Evolutionary conservation across 1,284 basidiomycete species (phyloP), one percentile per base, ranked within the genome.

Genomic region (Ceratobasidium sp.): DNA sequence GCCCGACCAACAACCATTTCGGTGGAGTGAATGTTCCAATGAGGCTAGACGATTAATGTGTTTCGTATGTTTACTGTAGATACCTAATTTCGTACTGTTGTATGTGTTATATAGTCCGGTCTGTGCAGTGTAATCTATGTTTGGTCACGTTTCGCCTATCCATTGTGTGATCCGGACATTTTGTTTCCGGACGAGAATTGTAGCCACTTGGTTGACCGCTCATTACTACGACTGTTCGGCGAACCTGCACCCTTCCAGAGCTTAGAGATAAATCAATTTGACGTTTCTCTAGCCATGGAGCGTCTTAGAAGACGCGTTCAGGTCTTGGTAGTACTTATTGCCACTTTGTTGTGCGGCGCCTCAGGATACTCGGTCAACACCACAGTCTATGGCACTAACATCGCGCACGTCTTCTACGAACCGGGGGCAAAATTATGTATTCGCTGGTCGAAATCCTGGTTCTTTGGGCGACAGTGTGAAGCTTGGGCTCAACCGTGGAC

Each of bases 351-450:
- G 13, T n/a, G 44, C 2, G 3, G n/a, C 1, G 18, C 8, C 7
- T 38, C 28, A 3, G 66, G 1, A 2, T 21, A 28, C 8, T n/a
- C 44, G 21, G 58, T 70, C 43, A 70, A 70, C 30, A 49, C 66
- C 1, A 70, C 66, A 2, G 47, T 70, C 21, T 58, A 70, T 43
- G 66, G 58, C 38, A 58, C 54, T 28, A 28, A 70, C 30, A 16
- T 47, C 3, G 54, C 14, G 4, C 66, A 70, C 35, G 46, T 70
- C 3, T 28, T 54, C 1, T 70, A 70, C 28, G 32, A 43, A 30
- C 66, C 52, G 14, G 5, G 43, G 26, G 18, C 6, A 3, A 14
- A 23, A 28, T 57, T 70, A 21, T 58, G 52, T 38, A 41, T 13
- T 35, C 23, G 16, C 14, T 70, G 54, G 54, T 2, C 23, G 21